Evolutionary conservation across 2,329 filamentous ascomycete species (phyloP).

Genomic region (Hypoxylon sp.): DNA sequence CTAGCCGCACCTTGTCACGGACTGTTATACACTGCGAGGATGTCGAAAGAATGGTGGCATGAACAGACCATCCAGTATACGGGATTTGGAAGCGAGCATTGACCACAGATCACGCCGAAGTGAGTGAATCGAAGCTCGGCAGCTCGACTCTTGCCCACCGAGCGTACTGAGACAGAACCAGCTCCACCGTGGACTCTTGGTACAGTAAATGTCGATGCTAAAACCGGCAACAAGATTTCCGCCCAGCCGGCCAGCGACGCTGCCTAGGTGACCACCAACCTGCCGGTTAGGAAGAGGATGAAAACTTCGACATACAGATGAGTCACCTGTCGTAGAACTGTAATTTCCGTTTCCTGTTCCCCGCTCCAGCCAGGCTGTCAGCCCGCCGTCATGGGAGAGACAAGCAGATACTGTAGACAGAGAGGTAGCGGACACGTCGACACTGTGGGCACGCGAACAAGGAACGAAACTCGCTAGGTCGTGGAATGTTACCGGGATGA

Average conservation of each 20-base stretch:
- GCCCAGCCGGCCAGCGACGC: slow-evolving; percentile 5
- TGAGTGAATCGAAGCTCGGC: not conserved
- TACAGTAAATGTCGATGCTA: not conserved
- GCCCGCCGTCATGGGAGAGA: too few relatives aligned
- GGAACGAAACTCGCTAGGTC: slow-evolving; percentile 11
- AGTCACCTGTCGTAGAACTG: slow-evolving; percentile 33
- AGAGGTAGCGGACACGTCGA: slow-evolving; percentile 19
- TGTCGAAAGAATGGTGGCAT: slow-evolving; percentile 1
- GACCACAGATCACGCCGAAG: slow-evolving; percentile 8
- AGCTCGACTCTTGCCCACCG: slow-evolving; percentile 9
- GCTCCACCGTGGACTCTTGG: slow-evolving; percentile 6
- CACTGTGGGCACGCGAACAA: slow-evolving; percentile 28
- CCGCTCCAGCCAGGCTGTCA: slow-evolving; percentile 9
- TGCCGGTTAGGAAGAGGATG: slow-evolving; percentile 6
- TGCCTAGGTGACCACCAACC: not conserved
- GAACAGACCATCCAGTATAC: not conserved
- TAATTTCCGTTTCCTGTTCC: slow-evolving; percentile 25
- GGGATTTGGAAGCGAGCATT: not conserved
- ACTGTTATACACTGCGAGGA: slow-evolving; percentile 7
- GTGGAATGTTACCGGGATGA: slow-evolving; percentile 27
- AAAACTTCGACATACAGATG: slow-evolving; percentile 22
- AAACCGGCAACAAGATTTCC: slow-evolving; percentile 9
- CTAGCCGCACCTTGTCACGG: slow-evolving; percentile 1
- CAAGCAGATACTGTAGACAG: too few relatives aligned
- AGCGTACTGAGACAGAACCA: slow-evolving; percentile 6